Evolutionary conservation across 257 asterid species (phyloP), one percentile per base, ranked within the genome.

Genomic region (Jasminum sambac): DNA sequence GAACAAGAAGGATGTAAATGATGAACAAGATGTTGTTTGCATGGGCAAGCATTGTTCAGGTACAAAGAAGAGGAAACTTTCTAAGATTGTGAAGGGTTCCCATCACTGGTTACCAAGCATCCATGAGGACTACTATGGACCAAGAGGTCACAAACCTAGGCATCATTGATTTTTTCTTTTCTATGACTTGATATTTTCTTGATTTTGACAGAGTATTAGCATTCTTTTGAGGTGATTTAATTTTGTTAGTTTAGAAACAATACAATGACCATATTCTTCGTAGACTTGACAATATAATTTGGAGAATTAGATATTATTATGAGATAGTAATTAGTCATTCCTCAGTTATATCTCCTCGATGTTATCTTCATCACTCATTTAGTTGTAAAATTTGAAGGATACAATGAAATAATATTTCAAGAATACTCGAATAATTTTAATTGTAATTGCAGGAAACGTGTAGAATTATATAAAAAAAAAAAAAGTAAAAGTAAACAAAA

Each of bases 91-190:
- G 80, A 84, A 82, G 81, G 85, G 72, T 76, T 30, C 80, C 42
- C 92, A 86, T 73, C 89, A 85, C 37, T 77, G 85, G 94, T 72
- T 89, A 81, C 97, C 97, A 82, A 87, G 85, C 76, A 74, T 91
- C 78, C 95, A 89, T 76, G 97, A 91, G 87, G 97, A 91, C 66
- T 91, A 91, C 71, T 91, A 83, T 77, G 89, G 95, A 2, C 96
- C 96, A 67, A 79, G 86, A 79, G 75, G 80, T 71, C 91, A 91
- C 80, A 84, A 80, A 60, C 83, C 89, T 72, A 86, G 70, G 78
- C 92, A 88, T 80, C 96, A 88, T 67, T 88, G 81, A 55, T 9
- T 38, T n/a, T 24, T 39, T 1, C 4, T 38, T 17, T 24, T 43
- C 4, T 30, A 30, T 1, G 36, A 30, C 36, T 30, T 30, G 36